phyloP scores from a whole-genome alignment of 225 moss, liverwort and hornwort species.

The Antitrichia curtipendula region DNA sequence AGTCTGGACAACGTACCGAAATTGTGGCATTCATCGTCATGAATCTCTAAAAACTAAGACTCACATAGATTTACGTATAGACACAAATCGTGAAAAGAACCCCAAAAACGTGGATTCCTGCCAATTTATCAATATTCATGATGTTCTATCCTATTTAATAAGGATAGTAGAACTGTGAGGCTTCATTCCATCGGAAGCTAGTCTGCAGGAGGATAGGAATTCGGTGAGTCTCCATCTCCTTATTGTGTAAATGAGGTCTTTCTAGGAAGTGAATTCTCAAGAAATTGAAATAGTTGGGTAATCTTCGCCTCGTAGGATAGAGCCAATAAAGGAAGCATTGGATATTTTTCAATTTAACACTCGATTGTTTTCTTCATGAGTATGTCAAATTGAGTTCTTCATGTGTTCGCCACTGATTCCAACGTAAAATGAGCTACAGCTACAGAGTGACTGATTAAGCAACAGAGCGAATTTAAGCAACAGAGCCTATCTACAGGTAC shows the following conservation, averaged over 20 bases:
- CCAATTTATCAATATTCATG: background rate
- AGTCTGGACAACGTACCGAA: background rate
- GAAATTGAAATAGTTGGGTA: background rate
- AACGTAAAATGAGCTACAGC: no score
- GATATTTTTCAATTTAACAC: background rate
- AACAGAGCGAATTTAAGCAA: no score
- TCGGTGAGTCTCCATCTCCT: no score
- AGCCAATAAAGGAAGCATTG: background rate
- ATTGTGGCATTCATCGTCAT: background rate
- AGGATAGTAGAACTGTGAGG: fast-evolving
- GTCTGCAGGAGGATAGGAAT: background rate
- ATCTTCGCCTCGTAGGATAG: background rate
- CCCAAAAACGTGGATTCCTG: background rate
- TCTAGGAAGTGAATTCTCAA: background rate
- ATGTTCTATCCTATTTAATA: background rate
- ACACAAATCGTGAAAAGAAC: fast-evolving
- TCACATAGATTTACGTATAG: background rate
- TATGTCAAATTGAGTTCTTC: background rate
- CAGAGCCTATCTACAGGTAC: no score
- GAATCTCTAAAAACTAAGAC: background rate
- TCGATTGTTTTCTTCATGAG: no score
- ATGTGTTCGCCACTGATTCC: no score
- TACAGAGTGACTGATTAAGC: no score
- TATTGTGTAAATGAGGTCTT: background rate
- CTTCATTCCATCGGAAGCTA: background rate